Base-by-base conservation (phyloP, 2,329 filamentous ascomycete genomes). In the Sporothrix curviconia region DNA sequence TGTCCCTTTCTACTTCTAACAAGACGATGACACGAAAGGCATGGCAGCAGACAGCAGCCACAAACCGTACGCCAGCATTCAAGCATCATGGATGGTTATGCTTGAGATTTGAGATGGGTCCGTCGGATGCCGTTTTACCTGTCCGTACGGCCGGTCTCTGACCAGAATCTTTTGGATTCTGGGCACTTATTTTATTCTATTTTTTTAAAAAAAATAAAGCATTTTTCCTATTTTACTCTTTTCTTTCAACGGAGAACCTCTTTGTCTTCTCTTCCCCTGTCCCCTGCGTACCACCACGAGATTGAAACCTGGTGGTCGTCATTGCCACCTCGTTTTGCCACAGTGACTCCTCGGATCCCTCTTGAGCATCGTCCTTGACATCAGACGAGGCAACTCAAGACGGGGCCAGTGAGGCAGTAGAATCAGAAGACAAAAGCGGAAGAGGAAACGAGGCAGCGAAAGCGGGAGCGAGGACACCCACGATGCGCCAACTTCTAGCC, bases 1-100 rank as follows among this genome's bases (percentile, higher is more conserved):
- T 55, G 53, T 17, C 39, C 37, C 36, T 42, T 44, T 36, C 14
- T 49, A 36, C 25, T 30, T 56, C 54, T 49, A 25, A 50, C 54
- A 32, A 34, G 54, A 50, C 42, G 44, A 50, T 42, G 54, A 56
- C 43, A 56, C 54, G 17, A 50, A 15, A 34, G 32, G 37, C 32
- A 37, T 34, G 47, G n/a, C n/a, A n/a, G n/a, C n/a, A n/a, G n/a
- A n/a, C n/a, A n/a, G n/a, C n/a, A n/a, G n/a, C n/a, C n/a, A n/a
- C n/a, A n/a, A n/a, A n/a, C n/a, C n/a, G n/a, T n/a, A n/a, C n/a
- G n/a, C n/a, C n/a, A n/a, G n/a, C n/a, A n/a, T n/a, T n/a, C n/a
- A n/a, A n/a, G n/a, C n/a, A n/a, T n/a, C n/a, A n/a, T n/a, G n/a
- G n/a, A n/a, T n/a, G n/a, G n/a, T n/a, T n/a, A n/a, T n/a, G n/a